Evolutionary conservation across 371 early-diverging fungal species (phyloP).

Genomic region (Mycotypha africana): DNA sequence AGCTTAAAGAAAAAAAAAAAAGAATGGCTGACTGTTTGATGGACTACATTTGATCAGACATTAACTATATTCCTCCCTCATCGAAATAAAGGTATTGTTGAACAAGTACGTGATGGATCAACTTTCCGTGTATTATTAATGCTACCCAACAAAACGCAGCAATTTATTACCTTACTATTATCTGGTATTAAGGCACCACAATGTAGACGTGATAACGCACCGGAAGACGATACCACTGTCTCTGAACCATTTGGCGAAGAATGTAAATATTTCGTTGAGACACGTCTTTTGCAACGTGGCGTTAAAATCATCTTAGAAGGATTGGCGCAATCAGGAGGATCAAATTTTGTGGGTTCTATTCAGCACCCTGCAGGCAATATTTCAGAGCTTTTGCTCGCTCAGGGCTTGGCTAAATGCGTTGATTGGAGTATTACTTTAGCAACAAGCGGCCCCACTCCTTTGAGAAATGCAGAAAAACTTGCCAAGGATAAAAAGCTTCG

Average conservation of each 20-base stretch:
- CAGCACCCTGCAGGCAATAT: slow-evolving; percentile 90
- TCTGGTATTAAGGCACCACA: slow-evolving; percentile 88
- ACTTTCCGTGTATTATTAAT: slow-evolving; percentile 75
- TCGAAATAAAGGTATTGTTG: slow-evolving; percentile 65
- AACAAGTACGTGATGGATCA: slow-evolving; percentile 92
- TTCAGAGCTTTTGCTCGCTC: slow-evolving; percentile 77
- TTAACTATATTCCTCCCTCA: too few species aligned
- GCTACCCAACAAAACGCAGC: slow-evolving; percentile 54
- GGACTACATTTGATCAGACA: too few species aligned
- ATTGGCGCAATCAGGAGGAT: slow-evolving; percentile 47
- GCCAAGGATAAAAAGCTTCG: slow-evolving; percentile 76
- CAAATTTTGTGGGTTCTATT: slow-evolving; percentile 74
- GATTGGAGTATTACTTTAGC: slow-evolving; percentile 83
- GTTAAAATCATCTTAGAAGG: slow-evolving; percentile 83
- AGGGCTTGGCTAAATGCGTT: slow-evolving; percentile 83
- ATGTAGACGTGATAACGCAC: slow-evolving; percentile 69
- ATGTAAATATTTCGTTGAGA: slow-evolving; percentile 88
- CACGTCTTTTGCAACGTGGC: slow-evolving; percentile 86
- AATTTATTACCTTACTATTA: slow-evolving; percentile 72
- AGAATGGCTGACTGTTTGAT: too few species aligned
- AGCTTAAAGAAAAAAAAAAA: not conserved
- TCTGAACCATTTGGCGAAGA: slow-evolving; percentile 92
- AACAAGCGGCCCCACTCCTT: slow-evolving; percentile 67
- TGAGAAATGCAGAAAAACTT: slow-evolving; percentile 73
- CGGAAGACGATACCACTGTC: slow-evolving; percentile 38